Conservation (phyloP, 805 yeast species). For the Yamadazyma paraphyllophila region DNA sequence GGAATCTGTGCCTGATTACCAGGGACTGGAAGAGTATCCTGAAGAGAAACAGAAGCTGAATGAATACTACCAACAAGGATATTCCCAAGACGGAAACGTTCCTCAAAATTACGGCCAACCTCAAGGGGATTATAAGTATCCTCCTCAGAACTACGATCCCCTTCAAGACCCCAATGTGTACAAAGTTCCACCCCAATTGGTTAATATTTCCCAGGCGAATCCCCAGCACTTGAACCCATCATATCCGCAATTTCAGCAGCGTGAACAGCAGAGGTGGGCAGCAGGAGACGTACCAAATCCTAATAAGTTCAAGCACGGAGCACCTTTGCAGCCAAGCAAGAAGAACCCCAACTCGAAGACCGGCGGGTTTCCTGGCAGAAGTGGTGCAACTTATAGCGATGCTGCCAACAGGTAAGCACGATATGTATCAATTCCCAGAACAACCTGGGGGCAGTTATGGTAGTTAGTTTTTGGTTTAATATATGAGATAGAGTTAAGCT, state of each 20-base stretch:
- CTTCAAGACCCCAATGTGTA: slow-evolving; percentile 26
- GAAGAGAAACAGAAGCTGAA: slow-evolving; percentile 3
- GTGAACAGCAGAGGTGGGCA: slow-evolving; percentile 30
- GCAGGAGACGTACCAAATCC: slow-evolving; percentile 32
- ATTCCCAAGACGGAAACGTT: slow-evolving; percentile 1
- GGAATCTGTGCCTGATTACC: background rate
- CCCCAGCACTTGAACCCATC: slow-evolving; percentile 37
- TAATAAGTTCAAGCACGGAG: slow-evolving; percentile 28
- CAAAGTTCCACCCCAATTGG: slow-evolving; percentile 30
- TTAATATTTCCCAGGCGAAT: slow-evolving; percentile 37
- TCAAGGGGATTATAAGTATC: slow-evolving; percentile 1
- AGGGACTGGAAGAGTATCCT: slow-evolving; percentile 3
- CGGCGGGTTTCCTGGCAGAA: slow-evolving; percentile 37
- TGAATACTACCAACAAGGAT: slow-evolving; percentile 1
- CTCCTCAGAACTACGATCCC: slow-evolving; percentile 16
- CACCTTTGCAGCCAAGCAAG: slow-evolving; percentile 32
- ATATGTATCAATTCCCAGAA: no score
- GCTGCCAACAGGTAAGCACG: slow-evolving; percentile 34
- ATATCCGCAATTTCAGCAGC: slow-evolving; percentile 30
- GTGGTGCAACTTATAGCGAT: slow-evolving; percentile 34
- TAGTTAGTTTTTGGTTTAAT: no score
- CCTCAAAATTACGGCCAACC: slow-evolving; percentile 6
- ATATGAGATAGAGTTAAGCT: no score
- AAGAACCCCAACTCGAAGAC: slow-evolving; percentile 15
- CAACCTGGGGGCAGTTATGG: background rate